phyloP scores from a whole-genome alignment of 2,329 filamentous ascomycete genomes.

The Fusarium proliferatum region DNA sequence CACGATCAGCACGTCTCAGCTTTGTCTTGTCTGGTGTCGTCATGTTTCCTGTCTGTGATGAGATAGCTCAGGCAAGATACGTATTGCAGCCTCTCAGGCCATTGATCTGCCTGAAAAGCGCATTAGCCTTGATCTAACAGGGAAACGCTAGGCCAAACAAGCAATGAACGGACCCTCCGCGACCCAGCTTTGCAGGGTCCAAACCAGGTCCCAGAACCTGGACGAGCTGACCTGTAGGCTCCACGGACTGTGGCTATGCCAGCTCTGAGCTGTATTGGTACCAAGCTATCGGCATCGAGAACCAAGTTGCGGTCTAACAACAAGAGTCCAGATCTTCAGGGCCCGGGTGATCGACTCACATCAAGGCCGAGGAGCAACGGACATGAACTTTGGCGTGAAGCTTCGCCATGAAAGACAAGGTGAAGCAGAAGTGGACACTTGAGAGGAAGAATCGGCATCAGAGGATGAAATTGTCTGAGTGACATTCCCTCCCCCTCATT shows the following conservation, averaged over 20 bases:
- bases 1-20: conserved; percentile 19
- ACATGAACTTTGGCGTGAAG: background rate
- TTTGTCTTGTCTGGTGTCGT: conserved; percentile 32
- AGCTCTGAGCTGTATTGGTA: background rate
- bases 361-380: background rate
- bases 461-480: conserved; percentile 20
- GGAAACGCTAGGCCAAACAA: conserved; percentile 35
- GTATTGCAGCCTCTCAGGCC: conserved; percentile 17
- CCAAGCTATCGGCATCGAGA: conserved; percentile 18
- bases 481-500: conserved; percentile 15
- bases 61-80: conserved; percentile 25
- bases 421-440: conserved; percentile 2
- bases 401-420: background rate
- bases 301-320: conserved; percentile 16
- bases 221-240: conserved; percentile 41
- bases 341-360: background rate
- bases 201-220: conserved; percentile 36
- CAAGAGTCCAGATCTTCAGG: conserved; percentile 1
- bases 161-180: conserved; percentile 17
- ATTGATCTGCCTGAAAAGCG: conserved; percentile 42
- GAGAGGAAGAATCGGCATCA: conserved; percentile 17
- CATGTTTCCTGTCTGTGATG: conserved; percentile 23
- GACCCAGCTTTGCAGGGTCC: conserved; percentile 44
- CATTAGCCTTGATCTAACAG: conserved; percentile 39
- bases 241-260: conserved; percentile 37